phyloP scores from a whole-genome alignment of 176 grass and related monocot species.

The Oryza nivara region DNA sequence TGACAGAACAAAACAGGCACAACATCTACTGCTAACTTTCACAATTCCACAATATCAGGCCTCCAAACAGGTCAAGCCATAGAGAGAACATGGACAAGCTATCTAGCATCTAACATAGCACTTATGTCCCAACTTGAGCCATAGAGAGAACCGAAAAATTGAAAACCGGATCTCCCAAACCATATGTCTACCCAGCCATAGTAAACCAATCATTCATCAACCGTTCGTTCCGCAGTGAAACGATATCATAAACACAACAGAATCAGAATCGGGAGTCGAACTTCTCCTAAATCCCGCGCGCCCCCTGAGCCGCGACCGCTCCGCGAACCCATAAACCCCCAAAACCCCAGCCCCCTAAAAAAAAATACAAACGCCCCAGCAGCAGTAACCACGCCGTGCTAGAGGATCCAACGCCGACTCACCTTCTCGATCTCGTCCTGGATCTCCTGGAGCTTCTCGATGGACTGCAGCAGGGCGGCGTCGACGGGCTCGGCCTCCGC shows the following conservation, averaged over 20 bases:
- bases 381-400: background rate
- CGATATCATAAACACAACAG: background rate
- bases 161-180: background rate
- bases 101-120: background rate
- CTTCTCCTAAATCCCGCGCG: background rate
- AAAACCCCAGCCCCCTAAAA: background rate
- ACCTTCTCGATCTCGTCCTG: slow-evolving; percentile 76
- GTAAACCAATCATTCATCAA: background rate
- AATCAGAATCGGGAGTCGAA: slow-evolving; percentile 23
- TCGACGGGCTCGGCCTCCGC: slow-evolving; percentile 51
- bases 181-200: background rate
- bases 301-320: background rate
- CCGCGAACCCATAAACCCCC: background rate
- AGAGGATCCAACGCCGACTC: background rate
- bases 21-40: background rate
- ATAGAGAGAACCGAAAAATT: background rate
- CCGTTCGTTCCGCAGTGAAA: background rate
- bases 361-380: background rate
- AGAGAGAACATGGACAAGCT: no score
- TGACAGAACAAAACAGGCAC: background rate
- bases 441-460: slow-evolving; percentile 68
- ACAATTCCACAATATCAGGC: background rate
- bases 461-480: slow-evolving; percentile 44
- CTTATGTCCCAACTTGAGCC: background rate
- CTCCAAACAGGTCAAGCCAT: background rate